Percentiles rank a stretch among this genome's conserved stretches.
Evolutionary conservation across 257 asterid species (phyloP).

Genomic region (Lantana camara): DNA sequence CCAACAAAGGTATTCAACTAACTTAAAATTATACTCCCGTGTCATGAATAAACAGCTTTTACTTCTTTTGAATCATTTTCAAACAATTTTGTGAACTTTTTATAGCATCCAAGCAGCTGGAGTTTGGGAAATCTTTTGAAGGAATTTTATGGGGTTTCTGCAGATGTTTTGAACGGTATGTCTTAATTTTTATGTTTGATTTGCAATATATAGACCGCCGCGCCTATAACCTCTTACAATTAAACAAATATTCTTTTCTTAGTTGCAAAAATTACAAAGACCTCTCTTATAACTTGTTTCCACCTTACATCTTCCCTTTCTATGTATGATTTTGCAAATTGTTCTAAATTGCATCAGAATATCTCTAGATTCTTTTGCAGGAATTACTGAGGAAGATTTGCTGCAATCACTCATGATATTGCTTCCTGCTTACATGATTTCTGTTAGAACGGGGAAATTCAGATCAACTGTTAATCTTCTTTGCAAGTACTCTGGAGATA

Average conservation of each 20-base stretch:
- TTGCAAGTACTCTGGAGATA: constrained; percentile 95
- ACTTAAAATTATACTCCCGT: constrained; percentile 24
- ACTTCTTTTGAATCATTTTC: constrained; percentile 3
- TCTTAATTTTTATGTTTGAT: not conserved
- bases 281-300: too few species aligned
- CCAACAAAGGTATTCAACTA: constrained; percentile 65
- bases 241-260: too few species aligned
- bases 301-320: too few species aligned
- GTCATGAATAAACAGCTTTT: constrained; percentile 7
- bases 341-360: constrained; percentile 30
- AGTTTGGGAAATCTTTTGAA: constrained; percentile 65
- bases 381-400: constrained; percentile 64
- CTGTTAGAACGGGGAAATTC: constrained; percentile 72
- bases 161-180: constrained; percentile 56
- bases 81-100: constrained; percentile 28
- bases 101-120: constrained; percentile 90
- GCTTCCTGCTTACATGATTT: constrained; percentile 21
- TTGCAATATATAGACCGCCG: too few species aligned
- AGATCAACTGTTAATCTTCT: constrained; percentile 72
- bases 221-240: too few species aligned
- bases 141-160: constrained; percentile 69
- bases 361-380: constrained; percentile 67
- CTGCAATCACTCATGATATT: constrained; percentile 51
- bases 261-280: too few species aligned
- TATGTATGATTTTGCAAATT: too few species aligned